Percentiles rank a stretch among this genome's conserved stretches.
Conservation (phyloP, 306 rosid species). For the Potentilla sterilis region DNA sequence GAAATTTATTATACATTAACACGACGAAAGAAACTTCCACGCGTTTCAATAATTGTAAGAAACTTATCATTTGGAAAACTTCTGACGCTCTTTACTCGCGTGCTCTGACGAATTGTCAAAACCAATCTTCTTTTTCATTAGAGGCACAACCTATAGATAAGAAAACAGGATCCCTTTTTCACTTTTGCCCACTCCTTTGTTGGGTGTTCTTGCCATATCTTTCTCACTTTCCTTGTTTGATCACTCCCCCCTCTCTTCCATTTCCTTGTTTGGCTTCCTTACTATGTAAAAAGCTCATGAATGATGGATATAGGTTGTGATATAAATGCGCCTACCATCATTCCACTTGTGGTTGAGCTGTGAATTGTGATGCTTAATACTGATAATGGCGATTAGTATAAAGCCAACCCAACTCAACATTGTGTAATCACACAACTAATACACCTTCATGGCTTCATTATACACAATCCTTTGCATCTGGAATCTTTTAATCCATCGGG, state of each 20-base stretch:
- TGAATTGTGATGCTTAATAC: not conserved
- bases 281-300: not conserved
- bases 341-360: not conserved
- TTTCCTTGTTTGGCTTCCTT: not conserved
- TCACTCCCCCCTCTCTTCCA: not conserved
- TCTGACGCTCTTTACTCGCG: not conserved
- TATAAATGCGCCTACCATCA: not conserved
- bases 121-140: not conserved
- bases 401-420: not conserved
- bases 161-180: not conserved
- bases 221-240: not conserved
- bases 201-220: not conserved
- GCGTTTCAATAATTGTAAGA: not conserved
- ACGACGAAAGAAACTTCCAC: not conserved
- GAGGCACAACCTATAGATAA: not conserved
- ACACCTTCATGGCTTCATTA: not conserved
- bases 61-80: not conserved
- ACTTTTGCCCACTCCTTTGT: not conserved
- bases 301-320: not conserved
- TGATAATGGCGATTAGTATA: slow-evolving; percentile 9
- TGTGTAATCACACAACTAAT: not conserved
- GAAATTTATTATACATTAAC: not conserved
- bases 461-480: not conserved
- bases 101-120: not conserved
- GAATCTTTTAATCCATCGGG: not conserved